Conservation (phyloP, 371 early-diverging fungal species). For the Mortierella sp. region DNA sequence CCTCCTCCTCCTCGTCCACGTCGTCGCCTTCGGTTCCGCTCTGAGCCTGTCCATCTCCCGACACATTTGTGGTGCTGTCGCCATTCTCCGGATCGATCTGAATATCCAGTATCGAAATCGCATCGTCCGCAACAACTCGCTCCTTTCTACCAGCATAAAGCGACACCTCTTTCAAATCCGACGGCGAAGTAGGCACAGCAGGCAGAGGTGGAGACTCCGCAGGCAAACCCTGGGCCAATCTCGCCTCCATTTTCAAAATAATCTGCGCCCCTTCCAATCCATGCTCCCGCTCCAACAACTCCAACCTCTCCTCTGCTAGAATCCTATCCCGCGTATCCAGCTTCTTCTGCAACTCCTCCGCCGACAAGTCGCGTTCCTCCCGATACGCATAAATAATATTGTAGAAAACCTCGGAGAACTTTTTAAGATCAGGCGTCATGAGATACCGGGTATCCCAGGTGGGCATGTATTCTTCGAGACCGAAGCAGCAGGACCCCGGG, state of each 20-base stretch:
- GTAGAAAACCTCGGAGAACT: constrained; percentile 38
- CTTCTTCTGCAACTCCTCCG: constrained; percentile 39
- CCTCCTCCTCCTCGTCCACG: constrained; percentile 28
- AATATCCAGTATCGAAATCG: constrained; percentile 47
- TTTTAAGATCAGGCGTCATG: constrained; percentile 26
- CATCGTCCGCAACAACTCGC: constrained; percentile 49
- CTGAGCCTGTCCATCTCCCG: background rate
- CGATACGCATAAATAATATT: constrained; percentile 45
- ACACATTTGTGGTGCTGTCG: background rate
- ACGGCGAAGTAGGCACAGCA: constrained; percentile 13
- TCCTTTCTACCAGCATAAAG: constrained; percentile 47
- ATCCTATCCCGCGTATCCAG: constrained; percentile 19
- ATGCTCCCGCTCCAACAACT: constrained; percentile 23
- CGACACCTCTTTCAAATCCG: constrained; percentile 37
- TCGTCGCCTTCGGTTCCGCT: background rate
- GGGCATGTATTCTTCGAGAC: constrained; percentile 52
- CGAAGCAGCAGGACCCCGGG: constrained; percentile 55
- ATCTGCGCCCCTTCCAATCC: constrained; percentile 37
- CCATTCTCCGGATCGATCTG: constrained; percentile 24
- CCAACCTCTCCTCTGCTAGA: constrained; percentile 42
- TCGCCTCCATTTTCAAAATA: constrained; percentile 40
- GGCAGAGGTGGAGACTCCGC: constrained; percentile 39
- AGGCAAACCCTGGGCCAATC: constrained; percentile 43
- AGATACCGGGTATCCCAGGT: constrained; percentile 53
- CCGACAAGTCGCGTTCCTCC: constrained; percentile 47